Percentiles rank a stretch among this genome's conserved stretches.
These are phyloP conservation scores for Candolleomyces aberdarensis DNA, from an alignment of 768 basidiomycete species.

Conservation along the genomic window DNA sequence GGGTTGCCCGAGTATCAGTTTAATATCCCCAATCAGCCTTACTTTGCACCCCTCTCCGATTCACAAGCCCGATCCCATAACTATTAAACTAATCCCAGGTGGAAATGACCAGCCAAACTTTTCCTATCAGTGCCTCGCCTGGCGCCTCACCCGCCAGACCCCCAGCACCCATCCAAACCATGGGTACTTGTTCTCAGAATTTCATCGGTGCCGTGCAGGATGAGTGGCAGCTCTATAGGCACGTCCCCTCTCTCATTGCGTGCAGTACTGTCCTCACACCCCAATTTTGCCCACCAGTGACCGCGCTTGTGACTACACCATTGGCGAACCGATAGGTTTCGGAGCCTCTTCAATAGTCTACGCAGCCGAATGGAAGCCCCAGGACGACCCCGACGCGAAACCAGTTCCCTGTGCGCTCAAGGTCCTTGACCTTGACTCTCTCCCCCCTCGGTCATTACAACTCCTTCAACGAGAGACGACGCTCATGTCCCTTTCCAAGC, in stretches of 20 bases:
- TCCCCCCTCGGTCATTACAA: conserved; percentile 66
- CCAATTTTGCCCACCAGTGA: conserved; percentile 45
- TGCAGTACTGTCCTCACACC: neutral
- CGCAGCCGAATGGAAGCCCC: conserved; percentile 56
- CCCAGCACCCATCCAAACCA: conserved; percentile 6
- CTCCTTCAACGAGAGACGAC: conserved; percentile 84
- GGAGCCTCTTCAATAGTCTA: conserved; percentile 93
- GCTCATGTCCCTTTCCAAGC: conserved; percentile 89
- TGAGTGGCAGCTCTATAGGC: conserved; percentile 84
- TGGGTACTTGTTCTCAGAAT: conserved; percentile 15
- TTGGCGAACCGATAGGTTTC: conserved; percentile 80
- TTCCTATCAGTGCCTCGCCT: neutral
- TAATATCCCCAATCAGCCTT: neutral
- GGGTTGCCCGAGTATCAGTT: neutral
- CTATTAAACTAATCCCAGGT: neutral
- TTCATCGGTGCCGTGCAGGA: conserved; percentile 85
- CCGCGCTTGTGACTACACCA: conserved; percentile 64
- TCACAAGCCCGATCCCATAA: neutral
- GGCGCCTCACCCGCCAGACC: conserved; percentile 6
- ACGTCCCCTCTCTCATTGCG: conserved; percentile 10
- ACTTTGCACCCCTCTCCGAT: neutral
- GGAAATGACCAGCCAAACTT: no score
- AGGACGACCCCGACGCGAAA: conserved; percentile 15
- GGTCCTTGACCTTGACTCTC: conserved; percentile 81
- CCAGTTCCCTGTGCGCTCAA: conserved; percentile 76